Conservation (phyloP, 257 asterid species). For the Solanum pimpinellifolium region DNA sequence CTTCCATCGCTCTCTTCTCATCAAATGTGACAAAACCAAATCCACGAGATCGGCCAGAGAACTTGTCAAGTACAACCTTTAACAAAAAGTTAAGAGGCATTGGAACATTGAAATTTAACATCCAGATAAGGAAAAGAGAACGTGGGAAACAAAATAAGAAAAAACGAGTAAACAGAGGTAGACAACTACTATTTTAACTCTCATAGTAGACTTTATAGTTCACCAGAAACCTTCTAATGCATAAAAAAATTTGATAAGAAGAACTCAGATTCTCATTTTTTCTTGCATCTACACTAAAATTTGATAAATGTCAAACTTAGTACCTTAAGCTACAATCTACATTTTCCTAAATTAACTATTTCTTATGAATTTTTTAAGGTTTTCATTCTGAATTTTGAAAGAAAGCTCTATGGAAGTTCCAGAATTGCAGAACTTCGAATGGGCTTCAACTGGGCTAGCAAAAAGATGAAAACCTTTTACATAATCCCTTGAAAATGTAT, state of each 20-base stretch:
- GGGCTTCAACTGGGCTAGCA: neutral
- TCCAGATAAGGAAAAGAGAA: neutral
- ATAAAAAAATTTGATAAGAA: neutral
- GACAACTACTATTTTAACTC: neutral
- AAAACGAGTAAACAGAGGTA: neutral
- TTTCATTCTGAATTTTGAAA: neutral
- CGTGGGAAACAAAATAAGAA: neutral
- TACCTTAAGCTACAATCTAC: neutral
- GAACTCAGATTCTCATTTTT: neutral
- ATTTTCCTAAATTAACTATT: neutral
- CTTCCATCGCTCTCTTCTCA: conserved; percentile 78
- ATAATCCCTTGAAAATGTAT: neutral
- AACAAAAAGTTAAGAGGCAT: neutral
- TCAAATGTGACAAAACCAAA: conserved; percentile 91
- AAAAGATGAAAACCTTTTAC: neutral
- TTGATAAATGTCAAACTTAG: neutral
- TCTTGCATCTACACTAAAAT: neutral
- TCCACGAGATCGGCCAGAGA: conserved; percentile 85
- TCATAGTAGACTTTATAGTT: no score
- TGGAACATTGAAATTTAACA: neutral
- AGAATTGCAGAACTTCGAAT: neutral
- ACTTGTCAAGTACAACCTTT: conserved; percentile 75
- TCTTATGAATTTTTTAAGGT: neutral
- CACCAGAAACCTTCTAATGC: neutral
- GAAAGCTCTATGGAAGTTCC: neutral